Conservation (phyloP, 2,329 filamentous ascomycete species). For the Knufia fluminis region DNA sequence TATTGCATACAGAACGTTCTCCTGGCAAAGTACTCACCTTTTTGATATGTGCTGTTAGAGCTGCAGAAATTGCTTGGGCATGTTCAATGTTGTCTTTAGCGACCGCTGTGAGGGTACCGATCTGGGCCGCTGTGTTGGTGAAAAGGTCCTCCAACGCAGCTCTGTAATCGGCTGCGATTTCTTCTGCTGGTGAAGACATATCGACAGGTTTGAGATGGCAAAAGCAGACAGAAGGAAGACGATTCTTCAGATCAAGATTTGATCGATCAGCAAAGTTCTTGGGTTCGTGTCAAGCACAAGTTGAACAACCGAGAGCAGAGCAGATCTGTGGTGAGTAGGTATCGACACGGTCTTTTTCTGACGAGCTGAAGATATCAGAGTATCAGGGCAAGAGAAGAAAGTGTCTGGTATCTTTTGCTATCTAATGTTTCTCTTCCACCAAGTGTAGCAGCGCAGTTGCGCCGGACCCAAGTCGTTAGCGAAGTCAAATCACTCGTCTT, state of each 20-base stretch:
- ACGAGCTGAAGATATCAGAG: slow-evolving; percentile 10
- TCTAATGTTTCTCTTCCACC: slow-evolving; percentile 12
- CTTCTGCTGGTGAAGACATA: slow-evolving; percentile 62
- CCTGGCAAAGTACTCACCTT: slow-evolving; percentile 57
- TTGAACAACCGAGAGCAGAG: not conserved
- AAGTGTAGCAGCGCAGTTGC: not conserved
- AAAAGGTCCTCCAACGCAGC: slow-evolving; percentile 86
- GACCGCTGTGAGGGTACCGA: slow-evolving; percentile 94
- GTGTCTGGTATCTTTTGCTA: slow-evolving; percentile 24
- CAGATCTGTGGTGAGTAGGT: slow-evolving; percentile 3
- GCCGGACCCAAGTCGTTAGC: not conserved
- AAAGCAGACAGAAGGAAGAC: not conserved
- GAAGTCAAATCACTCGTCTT: not conserved
- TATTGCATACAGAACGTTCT: slow-evolving; percentile 3
- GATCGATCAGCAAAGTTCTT: not conserved
- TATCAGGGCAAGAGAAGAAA: slow-evolving; percentile 14
- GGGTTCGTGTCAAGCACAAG: slow-evolving; percentile 1
- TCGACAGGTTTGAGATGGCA: slow-evolving; percentile 31
- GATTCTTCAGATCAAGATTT: slow-evolving; percentile 10
- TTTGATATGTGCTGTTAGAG: slow-evolving; percentile 85
- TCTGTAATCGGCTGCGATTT: slow-evolving; percentile 91
- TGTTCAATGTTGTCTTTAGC: slow-evolving; percentile 96
- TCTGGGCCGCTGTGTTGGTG: slow-evolving; percentile 86
- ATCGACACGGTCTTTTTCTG: slow-evolving; percentile 1
- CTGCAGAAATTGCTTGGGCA: slow-evolving; percentile 83